Base-by-base conservation (phyloP, 108 stramenopile genomes). In the Discostella pseudostelligera region DNA sequence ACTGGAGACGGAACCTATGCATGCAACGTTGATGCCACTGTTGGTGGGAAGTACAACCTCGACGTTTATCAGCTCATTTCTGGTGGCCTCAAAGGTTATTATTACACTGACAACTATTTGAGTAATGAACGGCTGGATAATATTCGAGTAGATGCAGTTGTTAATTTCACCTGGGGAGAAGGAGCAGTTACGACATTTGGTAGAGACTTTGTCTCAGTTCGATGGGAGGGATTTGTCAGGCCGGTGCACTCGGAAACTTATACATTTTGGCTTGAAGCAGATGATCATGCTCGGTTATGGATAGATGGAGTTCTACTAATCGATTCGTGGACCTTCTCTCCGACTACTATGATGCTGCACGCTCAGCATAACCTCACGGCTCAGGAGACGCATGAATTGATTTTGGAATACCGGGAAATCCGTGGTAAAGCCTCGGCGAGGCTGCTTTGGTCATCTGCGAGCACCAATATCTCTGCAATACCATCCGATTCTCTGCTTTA, bases 321-420 rank as follows among this genome's bases (percentile, higher is more conserved):
- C 36, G 80, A 81, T 44, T 56, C 28, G 28, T 81, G 80, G 80
- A 46, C 40, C 1, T 74, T 62, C 46, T 45, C 65, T 74, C 54
- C 59, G 7, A 43, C 67, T 11, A 50, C 78, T 26, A 22, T 39
- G 8, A 59, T 80, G 50, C 46, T 59, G 7, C 69, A 58, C 39
- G 65, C 62, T 16, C 56, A 74, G 21, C 51, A 43, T 44, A 29
- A 70, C 8, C 61, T 80, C 9, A 51, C 7, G 22, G 68, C 61
- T 22, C 25, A 28, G 22, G 25, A 49, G 17, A 39, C 69, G 20
- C 48, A 74, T 46, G 79, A 80, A 40, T 58, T 80, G 8, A 49
- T 75, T 37, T 26, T 80, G 28, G 79, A 80, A 56, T 80, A 72
- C 54, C 73, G 79, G 10, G 79, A 80, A 16, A 56, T 80, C 1